Evolutionary conservation across 2,329 filamentous ascomycete species (phyloP).

Genomic region (Hypoxylon sp.): DNA sequence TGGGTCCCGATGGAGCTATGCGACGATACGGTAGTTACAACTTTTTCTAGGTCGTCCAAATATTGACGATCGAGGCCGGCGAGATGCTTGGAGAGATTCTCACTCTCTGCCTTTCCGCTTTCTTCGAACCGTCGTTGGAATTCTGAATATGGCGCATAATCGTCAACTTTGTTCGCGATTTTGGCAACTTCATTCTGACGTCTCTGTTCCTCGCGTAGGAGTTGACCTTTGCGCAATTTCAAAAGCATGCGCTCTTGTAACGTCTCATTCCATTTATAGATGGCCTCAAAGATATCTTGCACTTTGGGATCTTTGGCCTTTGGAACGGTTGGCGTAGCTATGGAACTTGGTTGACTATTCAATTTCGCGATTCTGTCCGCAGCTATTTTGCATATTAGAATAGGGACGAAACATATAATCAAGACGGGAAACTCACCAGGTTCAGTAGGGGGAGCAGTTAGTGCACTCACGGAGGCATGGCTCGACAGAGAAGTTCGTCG

Average conservation of each 20-base stretch:
- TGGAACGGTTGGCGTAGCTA: slow-evolving; percentile 25
- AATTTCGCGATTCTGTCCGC: slow-evolving; percentile 10
- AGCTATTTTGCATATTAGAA: slow-evolving; percentile 32
- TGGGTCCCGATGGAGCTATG: slow-evolving; percentile 16
- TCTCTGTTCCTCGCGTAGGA: slow-evolving; percentile 23
- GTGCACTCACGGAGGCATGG: slow-evolving; percentile 37
- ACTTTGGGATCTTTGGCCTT: slow-evolving; percentile 48
- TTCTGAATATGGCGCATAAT: slow-evolving; percentile 46
- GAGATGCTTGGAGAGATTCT: slow-evolving; percentile 42
- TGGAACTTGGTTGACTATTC: not conserved
- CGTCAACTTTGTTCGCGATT: slow-evolving; percentile 34
- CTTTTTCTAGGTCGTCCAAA: slow-evolving; percentile 38
- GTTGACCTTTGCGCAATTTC: slow-evolving; percentile 24
- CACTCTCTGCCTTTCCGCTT: slow-evolving; percentile 32
- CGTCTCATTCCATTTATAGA: slow-evolving; percentile 34
- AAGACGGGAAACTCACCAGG: slow-evolving; percentile 39
- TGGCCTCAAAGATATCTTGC: slow-evolving; percentile 45
- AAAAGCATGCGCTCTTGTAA: slow-evolving; percentile 31
- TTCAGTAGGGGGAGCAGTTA: slow-evolving; percentile 34
- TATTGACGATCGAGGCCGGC: slow-evolving; percentile 40
- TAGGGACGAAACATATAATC: not conserved
- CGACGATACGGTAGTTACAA: slow-evolving; percentile 31
- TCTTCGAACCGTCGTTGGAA: slow-evolving; percentile 40
- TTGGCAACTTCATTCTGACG: slow-evolving; percentile 35
- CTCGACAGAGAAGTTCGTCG: slow-evolving; percentile 21